These are phyloP conservation scores for Sporothrix pseudoabietina DNA, from an alignment of 2,329 filamentous ascomycete species.

Conservation along the genomic window DNA sequence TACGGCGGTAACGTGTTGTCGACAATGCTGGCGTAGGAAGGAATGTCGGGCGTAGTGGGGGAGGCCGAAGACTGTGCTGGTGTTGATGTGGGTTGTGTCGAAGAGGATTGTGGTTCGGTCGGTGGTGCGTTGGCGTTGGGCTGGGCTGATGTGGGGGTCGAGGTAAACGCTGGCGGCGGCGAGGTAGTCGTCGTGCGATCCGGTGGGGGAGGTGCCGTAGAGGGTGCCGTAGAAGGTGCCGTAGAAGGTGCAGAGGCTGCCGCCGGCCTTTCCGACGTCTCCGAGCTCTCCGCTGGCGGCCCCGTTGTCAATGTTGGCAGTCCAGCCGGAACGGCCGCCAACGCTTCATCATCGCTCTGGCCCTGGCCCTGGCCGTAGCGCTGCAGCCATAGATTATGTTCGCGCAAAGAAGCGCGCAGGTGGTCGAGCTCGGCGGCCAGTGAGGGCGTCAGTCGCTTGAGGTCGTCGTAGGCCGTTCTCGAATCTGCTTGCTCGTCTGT, in stretches of 20 bases:
- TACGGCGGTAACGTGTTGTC: constrained; percentile 36
- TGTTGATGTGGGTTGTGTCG: neutral
- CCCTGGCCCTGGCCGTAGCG: constrained; percentile 38
- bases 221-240: neutral
- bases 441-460: constrained; percentile 38
- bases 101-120: neutral
- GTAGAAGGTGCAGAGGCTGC: neutral
- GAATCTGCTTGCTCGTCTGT: neutral
- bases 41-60: constrained; percentile 32
- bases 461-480: constrained; percentile 38
- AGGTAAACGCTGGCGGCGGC: neutral
- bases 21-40: constrained; percentile 25
- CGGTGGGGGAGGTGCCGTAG: neutral
- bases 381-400: constrained; percentile 41
- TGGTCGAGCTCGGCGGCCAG: constrained; percentile 40
- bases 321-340: constrained; percentile 13
- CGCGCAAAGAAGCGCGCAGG: constrained; percentile 39
- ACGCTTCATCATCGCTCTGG: constrained; percentile 17
- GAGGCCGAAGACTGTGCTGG: neutral
- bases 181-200: neutral
- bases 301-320: constrained; percentile 19
- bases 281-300: neutral
- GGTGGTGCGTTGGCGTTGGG: neutral
- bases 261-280: neutral
- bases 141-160: neutral